Base-by-base conservation (phyloP, 2,329 filamentous ascomycete species). In the Metarhizium guizhouense region DNA sequence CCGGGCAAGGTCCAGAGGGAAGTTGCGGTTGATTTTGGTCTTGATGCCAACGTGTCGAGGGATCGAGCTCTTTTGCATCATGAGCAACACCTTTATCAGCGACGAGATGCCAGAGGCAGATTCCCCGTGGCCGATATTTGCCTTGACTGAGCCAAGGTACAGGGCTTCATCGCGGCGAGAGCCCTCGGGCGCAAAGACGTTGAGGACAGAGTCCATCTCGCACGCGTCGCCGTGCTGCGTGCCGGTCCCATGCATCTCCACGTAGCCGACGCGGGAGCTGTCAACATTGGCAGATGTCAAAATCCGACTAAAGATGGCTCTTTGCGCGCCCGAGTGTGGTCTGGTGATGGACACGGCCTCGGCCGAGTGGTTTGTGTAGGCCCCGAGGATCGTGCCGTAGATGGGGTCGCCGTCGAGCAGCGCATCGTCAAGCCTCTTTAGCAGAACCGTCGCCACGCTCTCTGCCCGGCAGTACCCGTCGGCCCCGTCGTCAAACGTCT, bases 241-340 rank as follows among this genome's bases (percentile, higher is more conserved):
- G 36, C 91, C 91, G 1, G 90, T 95, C 4, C 91, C 91, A 68
- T 96, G 91, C 83, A 95, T 90, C 70, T 96, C 91, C 3, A 95
- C 86, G 63, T 94, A 95, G 68, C 85, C 83, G 36, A 96, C 81
- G 56, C 89, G 85, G 53, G 83, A 79, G 1, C 90, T 86, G 63
- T 93, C 85, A 16, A 34, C 32, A 34, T 94, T 79, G 55, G 86
- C 86, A 29, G 88, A 85, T 34, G 47, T 88, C 82, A 94, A 76
- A 29, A 95, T 75, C 51, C 78, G 77, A 58, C 77, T 77, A 64
- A 87, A 84, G 11, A 93, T 74, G 52, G 81, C 75, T 13, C 87
- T 83, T 68, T 95, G 90, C 0, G 87, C 86, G 14, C 83, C 86
- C 4, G 83, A 86, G 67, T 94, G 88, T 1, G 90, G 90, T 56